These are phyloP conservation scores for Ophiostoma populinum DNA, from an alignment of 2,329 filamentous ascomycete species.

Conservation along the genomic window DNA sequence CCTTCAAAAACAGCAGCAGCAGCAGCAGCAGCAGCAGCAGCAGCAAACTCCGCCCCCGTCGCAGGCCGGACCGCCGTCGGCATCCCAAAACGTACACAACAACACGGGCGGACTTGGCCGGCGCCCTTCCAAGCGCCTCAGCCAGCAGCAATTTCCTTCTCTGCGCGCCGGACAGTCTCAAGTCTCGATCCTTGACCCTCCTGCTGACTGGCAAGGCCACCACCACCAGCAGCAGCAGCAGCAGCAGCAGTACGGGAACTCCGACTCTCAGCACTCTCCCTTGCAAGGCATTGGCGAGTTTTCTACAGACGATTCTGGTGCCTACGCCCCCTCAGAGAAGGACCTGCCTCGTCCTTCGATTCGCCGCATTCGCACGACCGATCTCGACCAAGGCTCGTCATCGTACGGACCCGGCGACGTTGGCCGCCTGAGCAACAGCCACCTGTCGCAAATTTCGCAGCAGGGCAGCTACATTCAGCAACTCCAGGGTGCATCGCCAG, in stretches of 20 bases:
- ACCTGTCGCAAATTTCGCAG: background rate
- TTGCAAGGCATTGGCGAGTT: constrained; percentile 26
- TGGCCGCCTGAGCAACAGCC: constrained; percentile 21
- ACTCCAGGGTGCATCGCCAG: constrained; percentile 21
- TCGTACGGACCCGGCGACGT: constrained; percentile 28
- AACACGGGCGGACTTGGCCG: constrained; percentile 31
- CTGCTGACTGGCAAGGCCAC: constrained; percentile 18
- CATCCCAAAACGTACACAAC: constrained; percentile 25
- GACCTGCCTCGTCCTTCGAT: constrained; percentile 23
- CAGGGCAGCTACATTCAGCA: constrained; percentile 15
- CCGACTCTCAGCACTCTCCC: constrained; percentile 23
- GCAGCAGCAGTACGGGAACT: constrained; percentile 1
- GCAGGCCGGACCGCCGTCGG: constrained; percentile 6
- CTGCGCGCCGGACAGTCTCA: constrained; percentile 26
- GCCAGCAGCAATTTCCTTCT: constrained; percentile 25
- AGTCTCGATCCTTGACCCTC: constrained; percentile 19
- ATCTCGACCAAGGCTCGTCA: constrained; percentile 19
- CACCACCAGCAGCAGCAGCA: constrained; percentile 6
- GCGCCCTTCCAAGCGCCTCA: constrained; percentile 39
- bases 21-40: constrained; percentile 7
- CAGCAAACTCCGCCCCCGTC: background rate
- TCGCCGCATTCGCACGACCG: constrained; percentile 27
- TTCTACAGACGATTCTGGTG: constrained; percentile 10
- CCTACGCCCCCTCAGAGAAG: constrained; percentile 21
- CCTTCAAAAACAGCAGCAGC: constrained; percentile 11